Conservation (phyloP, 1,284 basidiomycete genomes). For the Pholiota adiposa region DNA sequence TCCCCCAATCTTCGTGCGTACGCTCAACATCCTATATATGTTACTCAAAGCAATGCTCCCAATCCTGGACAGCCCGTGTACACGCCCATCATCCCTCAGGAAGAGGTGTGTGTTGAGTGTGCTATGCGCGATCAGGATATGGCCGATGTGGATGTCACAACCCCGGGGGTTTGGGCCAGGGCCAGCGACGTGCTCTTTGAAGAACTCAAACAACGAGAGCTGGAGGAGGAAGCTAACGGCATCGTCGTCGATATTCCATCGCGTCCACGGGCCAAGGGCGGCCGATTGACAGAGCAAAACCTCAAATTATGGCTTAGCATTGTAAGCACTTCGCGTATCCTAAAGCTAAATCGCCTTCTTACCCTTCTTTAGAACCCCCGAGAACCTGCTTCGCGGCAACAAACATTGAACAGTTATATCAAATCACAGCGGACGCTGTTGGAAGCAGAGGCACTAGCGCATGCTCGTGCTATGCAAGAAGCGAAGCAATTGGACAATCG, state of each 20-base stretch:
- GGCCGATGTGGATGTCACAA: slow-evolving; percentile 91
- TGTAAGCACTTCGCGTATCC: slow-evolving; percentile 48
- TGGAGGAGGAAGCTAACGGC: slow-evolving; percentile 64
- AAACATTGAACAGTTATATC: slow-evolving; percentile 73
- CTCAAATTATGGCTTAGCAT: slow-evolving; percentile 88
- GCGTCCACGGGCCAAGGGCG: slow-evolving; percentile 68
- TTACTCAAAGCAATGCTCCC: slow-evolving; percentile 59
- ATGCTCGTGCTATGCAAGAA: slow-evolving; percentile 75
- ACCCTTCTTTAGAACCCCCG: slow-evolving; percentile 66
- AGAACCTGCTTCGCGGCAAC: slow-evolving; percentile 76
- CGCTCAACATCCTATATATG: slow-evolving; percentile 76
- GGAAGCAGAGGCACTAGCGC: slow-evolving; percentile 76
- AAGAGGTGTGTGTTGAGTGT: slow-evolving; percentile 95
- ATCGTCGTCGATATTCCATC: slow-evolving; percentile 50
- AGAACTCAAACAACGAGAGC: slow-evolving; percentile 79
- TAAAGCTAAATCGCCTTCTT: slow-evolving; percentile 13
- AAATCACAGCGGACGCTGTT: slow-evolving; percentile 71
- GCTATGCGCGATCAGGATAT: slow-evolving; percentile 99
- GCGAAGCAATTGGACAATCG: slow-evolving; percentile 72
- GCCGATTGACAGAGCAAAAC: slow-evolving; percentile 76
- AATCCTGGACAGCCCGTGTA: slow-evolving; percentile 60
- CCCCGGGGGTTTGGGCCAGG: slow-evolving; percentile 89
- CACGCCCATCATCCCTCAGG: slow-evolving; percentile 54
- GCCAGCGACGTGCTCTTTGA: slow-evolving; percentile 85
- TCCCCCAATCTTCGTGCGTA: slow-evolving; percentile 69